Base-by-base conservation (phyloP, 192 early-diverging fungal species). In the Phlyctochytrium bullatum region DNA sequence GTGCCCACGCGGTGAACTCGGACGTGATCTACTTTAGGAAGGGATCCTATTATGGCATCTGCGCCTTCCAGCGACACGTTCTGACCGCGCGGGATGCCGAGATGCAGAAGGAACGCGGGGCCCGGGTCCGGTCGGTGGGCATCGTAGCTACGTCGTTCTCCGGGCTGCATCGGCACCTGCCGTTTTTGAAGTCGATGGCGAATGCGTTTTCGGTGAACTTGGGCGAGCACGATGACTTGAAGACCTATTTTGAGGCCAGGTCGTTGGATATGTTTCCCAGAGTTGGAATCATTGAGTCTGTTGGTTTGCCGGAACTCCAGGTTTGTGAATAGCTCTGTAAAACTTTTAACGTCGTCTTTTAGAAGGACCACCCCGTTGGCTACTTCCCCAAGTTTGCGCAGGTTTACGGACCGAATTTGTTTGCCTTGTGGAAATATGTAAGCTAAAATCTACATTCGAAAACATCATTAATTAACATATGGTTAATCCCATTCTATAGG, bases 381-480 rank as follows among this genome's bases (percentile, higher is more conserved):
- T 64, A 20, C 30, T 65, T 65, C 29, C 29, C 29, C 14, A 65
- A 61, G 4, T 65, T 65, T 27, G 27, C 62, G 6, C 12, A 62
- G 12, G 20, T 31, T 4, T 65, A 64, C 62, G 60, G 36, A n/a
- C 29, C 3, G 23, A 35, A 30, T 61, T 12, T 65, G 4, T 65
- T 65, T 62, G 59, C 16, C 20, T 27, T 65, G 12, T 65, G 64
- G 64, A 65, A 64, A 62, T 65, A 65, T 62, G 64, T 65, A 47
- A 14, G 40, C n/a, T n/a, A n/a, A n/a, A n/a, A n/a, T n/a, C n/a
- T n/a, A n/a, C n/a, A n/a, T n/a, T n/a, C n/a, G n/a, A n/a, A n/a
- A n/a, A n/a, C n/a, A n/a, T n/a, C n/a, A n/a, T n/a, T n/a, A n/a
- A n/a, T n/a, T n/a, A n/a, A n/a, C n/a, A n/a, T n/a, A n/a, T n/a